Percentiles rank a stretch among this genome's conserved stretches.
Conservation (phyloP, 2,329 filamentous ascomycete species). For the Aspergillus fischeri region DNA sequence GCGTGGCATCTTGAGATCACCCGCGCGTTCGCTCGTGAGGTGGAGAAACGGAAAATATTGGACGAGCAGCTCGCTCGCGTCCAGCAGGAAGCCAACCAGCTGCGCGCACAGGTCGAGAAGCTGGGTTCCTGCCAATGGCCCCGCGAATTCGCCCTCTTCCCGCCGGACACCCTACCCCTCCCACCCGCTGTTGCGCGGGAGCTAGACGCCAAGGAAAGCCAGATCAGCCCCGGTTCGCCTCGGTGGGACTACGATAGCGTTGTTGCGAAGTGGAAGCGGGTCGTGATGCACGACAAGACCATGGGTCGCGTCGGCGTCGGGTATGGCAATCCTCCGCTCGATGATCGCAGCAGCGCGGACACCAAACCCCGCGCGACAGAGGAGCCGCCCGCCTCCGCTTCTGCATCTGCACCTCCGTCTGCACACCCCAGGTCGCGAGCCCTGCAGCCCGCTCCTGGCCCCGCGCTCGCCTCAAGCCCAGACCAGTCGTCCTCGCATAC, state of each 20-base stretch:
- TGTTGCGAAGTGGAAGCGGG: conserved; percentile 46
- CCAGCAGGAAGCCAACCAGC: conserved; percentile 46
- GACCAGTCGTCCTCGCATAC: conserved; percentile 21
- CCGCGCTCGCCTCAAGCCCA: conserved; percentile 22
- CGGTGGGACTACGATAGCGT: conserved; percentile 48
- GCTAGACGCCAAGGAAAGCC: conserved; percentile 32
- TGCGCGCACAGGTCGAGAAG: conserved; percentile 46
- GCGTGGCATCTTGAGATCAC: conserved; percentile 46
- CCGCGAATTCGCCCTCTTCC: conserved; percentile 46
- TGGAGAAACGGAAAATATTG: conserved; percentile 41
- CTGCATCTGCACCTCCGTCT: not conserved
- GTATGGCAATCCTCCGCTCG: conserved; percentile 16
- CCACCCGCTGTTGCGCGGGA: conserved; percentile 36
- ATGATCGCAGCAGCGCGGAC: conserved; percentile 12
- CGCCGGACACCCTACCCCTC: conserved; percentile 42
- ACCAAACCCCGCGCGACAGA: conserved; percentile 7
- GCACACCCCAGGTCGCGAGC: conserved; percentile 1
- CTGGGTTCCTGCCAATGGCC: conserved; percentile 47
- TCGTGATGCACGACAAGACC: conserved; percentile 43
- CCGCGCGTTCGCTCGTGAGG: conserved; percentile 44
- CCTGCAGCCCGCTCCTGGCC: conserved; percentile 14
- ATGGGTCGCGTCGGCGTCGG: conserved; percentile 38
- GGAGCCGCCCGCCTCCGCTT: conserved; percentile 1
- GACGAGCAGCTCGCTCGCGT: conserved; percentile 42
- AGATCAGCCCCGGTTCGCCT: conserved; percentile 30